These are phyloP conservation scores for Solanum tacnaense DNA, from an alignment of 257 asterid species.

Conservation along the genomic window DNA sequence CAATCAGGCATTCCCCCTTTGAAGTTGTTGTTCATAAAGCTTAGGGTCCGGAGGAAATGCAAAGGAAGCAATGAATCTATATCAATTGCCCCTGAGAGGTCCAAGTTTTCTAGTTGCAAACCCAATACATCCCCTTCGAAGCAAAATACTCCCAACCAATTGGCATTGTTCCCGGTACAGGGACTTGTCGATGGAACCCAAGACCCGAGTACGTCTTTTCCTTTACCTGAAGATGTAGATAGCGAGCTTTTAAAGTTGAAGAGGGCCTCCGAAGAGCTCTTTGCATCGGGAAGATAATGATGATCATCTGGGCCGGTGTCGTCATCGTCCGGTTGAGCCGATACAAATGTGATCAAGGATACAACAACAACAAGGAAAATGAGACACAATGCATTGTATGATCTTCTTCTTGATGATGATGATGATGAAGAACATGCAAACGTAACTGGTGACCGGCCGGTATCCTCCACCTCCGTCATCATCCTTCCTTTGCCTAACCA, in stretches of 20 bases:
- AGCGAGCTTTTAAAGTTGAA: background rate
- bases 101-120: conserved; percentile 63
- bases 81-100: conserved; percentile 59
- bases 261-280: conserved; percentile 10
- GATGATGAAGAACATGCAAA: background rate
- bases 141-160: conserved; percentile 80
- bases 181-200: conserved; percentile 52
- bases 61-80: conserved; percentile 45
- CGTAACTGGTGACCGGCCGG: background rate
- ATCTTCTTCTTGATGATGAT: background rate
- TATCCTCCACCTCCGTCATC: conserved; percentile 1
- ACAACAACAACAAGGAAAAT: background rate
- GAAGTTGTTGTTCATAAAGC: conserved; percentile 60
- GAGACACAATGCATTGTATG: background rate
- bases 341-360: background rate
- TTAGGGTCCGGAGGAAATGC: conserved; percentile 43
- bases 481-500: conserved; percentile 1
- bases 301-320: background rate
- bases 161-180: conserved; percentile 32
- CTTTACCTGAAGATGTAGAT: background rate
- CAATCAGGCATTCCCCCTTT: conserved; percentile 85
- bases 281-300: background rate
- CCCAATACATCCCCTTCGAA: conserved; percentile 63
- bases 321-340: background rate
- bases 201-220: conserved; percentile 27